phyloP scores from a whole-genome alignment of 495 filamentous ascomycete species.

The Podospora didyma region DNA sequence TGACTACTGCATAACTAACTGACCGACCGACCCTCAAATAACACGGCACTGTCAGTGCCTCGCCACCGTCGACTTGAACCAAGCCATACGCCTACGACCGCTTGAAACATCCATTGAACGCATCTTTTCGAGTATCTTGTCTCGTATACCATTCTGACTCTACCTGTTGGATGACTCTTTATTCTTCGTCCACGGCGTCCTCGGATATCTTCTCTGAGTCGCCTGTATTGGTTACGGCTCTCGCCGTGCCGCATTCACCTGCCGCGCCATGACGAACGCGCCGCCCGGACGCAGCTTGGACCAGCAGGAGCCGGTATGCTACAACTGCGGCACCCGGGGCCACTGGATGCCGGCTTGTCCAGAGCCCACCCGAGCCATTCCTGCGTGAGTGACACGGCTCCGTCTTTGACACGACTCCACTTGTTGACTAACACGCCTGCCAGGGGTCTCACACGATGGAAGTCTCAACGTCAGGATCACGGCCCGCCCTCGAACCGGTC shows the following conservation, averaged over 20 bases:
- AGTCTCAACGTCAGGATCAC: slow-evolving; percentile 35
- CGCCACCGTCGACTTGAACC: no score
- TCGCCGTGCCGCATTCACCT: neutral
- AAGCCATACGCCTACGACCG: no score
- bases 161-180: neutral
- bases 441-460: slow-evolving; percentile 38
- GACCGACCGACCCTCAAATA: no score
- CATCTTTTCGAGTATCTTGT: no score
- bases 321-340: slow-evolving; percentile 46
- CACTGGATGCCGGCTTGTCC: slow-evolving; percentile 51
- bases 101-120: no score
- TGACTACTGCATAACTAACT: no score
- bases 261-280: slow-evolving; percentile 23
- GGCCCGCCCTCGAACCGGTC: slow-evolving; percentile 26
- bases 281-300: slow-evolving; percentile 32
- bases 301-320: slow-evolving; percentile 40
- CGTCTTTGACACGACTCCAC: neutral
- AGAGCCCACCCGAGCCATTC: slow-evolving; percentile 43
- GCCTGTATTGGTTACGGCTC: no score
- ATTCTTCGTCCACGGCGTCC: neutral
- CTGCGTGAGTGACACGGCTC: slow-evolving; percentile 52
- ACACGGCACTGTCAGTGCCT: no score
- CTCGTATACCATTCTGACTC: no score
- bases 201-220: no score
- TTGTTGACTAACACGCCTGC: slow-evolving; percentile 16